These are phyloP conservation scores for Colletotrichum liaoningense DNA, from an alignment of 2,329 filamentous ascomycete species.

Conservation along the genomic window DNA sequence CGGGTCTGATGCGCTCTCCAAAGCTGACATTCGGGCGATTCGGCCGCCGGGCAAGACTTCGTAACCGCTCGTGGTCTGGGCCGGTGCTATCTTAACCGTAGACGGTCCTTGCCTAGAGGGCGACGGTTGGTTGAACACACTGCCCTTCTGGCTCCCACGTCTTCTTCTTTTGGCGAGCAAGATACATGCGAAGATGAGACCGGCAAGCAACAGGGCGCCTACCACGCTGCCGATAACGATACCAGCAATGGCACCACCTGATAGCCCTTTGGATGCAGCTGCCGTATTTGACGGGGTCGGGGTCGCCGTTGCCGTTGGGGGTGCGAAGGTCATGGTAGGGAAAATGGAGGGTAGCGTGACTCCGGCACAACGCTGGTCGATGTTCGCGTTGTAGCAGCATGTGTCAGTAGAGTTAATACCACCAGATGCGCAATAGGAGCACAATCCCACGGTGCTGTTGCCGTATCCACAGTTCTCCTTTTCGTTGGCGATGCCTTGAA, in stretches of 20 bases:
- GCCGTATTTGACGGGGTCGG: conserved; percentile 44
- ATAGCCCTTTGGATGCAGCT: conserved; percentile 60
- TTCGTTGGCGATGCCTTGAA: conserved; percentile 83
- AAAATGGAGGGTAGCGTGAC: conserved; percentile 84
- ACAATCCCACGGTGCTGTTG: conserved; percentile 79
- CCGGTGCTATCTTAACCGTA: conserved; percentile 51
- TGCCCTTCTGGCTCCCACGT: conserved; percentile 72
- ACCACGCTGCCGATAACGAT: conserved; percentile 85
- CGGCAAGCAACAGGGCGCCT: conserved; percentile 76
- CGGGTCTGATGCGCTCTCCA: conserved; percentile 80
- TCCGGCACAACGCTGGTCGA: conserved; percentile 77
- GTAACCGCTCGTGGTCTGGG: conserved; percentile 61
- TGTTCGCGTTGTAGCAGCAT: conserved; percentile 87
- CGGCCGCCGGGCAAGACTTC: conserved; percentile 87
- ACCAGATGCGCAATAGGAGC: conserved; percentile 85
- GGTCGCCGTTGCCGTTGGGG: conserved; percentile 59
- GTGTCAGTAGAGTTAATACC: conserved; percentile 94
- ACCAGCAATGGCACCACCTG: conserved; percentile 90
- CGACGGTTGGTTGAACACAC: conserved; percentile 90
- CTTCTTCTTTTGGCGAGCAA: conserved; percentile 61
- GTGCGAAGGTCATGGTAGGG: conserved; percentile 72
- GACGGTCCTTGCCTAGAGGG: conserved; percentile 68
- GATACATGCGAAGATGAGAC: conserved; percentile 76
- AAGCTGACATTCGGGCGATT: conserved; percentile 94
- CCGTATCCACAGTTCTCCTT: conserved; percentile 87